These are phyloP conservation scores for Cryptococcus floricola DNA, from an alignment of 1,284 basidiomycete species.

Conservation along the genomic window DNA sequence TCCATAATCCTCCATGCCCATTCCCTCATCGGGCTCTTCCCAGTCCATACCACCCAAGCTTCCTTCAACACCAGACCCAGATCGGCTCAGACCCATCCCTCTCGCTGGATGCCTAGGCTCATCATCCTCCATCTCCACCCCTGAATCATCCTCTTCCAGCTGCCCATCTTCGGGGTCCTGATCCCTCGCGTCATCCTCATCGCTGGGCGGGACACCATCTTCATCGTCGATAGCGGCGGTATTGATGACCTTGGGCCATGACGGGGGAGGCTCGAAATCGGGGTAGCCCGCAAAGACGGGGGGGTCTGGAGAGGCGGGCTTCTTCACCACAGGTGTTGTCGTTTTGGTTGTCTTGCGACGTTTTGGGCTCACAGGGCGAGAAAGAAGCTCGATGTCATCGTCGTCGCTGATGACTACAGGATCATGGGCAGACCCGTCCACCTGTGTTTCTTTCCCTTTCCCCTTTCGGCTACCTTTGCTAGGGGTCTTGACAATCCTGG, in stretches of 20 bases:
- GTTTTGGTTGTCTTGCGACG: conserved; percentile 2
- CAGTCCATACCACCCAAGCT: conserved; percentile 23
- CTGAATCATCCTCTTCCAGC: conserved; percentile 18
- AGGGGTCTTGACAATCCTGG: neutral
- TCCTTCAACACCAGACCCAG: neutral
- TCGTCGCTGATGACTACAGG: conserved; percentile 20
- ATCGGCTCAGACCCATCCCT: neutral
- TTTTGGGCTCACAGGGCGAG: neutral
- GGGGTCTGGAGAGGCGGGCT: neutral
- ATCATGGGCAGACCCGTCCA: conserved; percentile 10
- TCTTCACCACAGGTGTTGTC: neutral
- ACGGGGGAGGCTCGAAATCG: conserved; percentile 21
- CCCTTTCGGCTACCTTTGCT: neutral
- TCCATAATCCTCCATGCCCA: conserved; percentile 47
- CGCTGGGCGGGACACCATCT: conserved; percentile 3
- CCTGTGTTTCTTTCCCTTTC: conserved; percentile 11
- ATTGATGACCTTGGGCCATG: conserved; percentile 37
- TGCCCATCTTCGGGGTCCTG: conserved; percentile 19
- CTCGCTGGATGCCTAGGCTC: neutral
- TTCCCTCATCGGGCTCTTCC: conserved; percentile 46
- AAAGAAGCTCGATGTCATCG: conserved; percentile 6
- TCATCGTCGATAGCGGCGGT: conserved; percentile 24
- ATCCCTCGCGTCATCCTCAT: conserved; percentile 13
- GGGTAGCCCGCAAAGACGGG: conserved; percentile 20
- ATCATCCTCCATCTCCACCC: conserved; percentile 5